These are phyloP conservation scores for Clonostachys sp. DNA, from an alignment of 2,329 filamentous ascomycete species.

Conservation along the genomic window DNA sequence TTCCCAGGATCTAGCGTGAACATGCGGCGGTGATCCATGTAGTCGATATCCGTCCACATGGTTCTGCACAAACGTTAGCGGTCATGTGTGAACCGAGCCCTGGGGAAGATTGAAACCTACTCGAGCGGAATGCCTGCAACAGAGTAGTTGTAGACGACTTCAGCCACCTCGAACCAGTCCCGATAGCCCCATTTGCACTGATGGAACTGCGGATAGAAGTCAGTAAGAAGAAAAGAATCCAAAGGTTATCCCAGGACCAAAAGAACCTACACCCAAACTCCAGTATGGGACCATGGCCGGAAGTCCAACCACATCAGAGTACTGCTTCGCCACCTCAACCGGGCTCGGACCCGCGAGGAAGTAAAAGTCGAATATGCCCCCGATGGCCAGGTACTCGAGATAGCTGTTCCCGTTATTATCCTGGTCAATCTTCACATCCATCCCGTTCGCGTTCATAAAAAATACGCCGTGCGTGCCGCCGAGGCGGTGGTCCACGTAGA, in stretches of 20 bases:
- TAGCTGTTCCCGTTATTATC: slow-evolving; percentile 49
- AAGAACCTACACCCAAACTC: slow-evolving; percentile 36
- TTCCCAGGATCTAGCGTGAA: slow-evolving; percentile 62
- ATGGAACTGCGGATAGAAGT: slow-evolving; percentile 20
- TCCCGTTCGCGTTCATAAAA: slow-evolving; percentile 64
- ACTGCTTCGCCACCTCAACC: slow-evolving; percentile 50
- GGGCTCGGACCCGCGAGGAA: slow-evolving; percentile 54
- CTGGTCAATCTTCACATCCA: slow-evolving; percentile 69
- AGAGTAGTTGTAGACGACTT: slow-evolving; percentile 62
- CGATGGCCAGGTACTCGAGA: slow-evolving; percentile 71
- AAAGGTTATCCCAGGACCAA: slow-evolving; percentile 41
- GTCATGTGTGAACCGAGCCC: slow-evolving; percentile 38
- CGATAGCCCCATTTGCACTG: slow-evolving; percentile 55
- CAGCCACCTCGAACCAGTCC: slow-evolving; percentile 58
- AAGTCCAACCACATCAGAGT: slow-evolving; percentile 46
- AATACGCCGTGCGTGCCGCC: slow-evolving; percentile 58
- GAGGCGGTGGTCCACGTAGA: slow-evolving; percentile 66
- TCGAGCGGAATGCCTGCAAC: slow-evolving; percentile 59
- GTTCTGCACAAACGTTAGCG: slow-evolving; percentile 22
- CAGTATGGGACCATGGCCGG: slow-evolving; percentile 59
- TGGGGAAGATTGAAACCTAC: slow-evolving; percentile 18
- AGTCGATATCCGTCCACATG: slow-evolving; percentile 2
- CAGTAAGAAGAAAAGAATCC: slow-evolving; percentile 1
- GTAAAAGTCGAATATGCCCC: slow-evolving; percentile 67
- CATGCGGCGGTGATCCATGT: slow-evolving; percentile 16